phyloP scores from a whole-genome alignment of 108 stramenopile species.

The Nitzschia putrida region DNA sequence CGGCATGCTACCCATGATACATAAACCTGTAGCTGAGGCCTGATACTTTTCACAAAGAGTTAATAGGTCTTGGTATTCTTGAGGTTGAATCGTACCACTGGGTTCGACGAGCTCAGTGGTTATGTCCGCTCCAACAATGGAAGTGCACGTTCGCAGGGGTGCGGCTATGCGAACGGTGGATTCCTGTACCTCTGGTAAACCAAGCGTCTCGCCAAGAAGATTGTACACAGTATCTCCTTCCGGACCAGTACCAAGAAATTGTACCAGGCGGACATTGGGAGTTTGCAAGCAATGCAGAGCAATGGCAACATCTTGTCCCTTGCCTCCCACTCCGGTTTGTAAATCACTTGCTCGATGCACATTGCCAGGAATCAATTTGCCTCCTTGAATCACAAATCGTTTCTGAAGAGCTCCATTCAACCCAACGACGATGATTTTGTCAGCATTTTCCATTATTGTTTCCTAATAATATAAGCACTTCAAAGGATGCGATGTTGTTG shows the following conservation, averaged over 20 bases:
- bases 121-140: constrained; percentile 63
- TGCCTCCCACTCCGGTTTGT: constrained; percentile 80
- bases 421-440: constrained; percentile 59
- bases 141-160: constrained; percentile 75
- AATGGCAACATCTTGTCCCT: constrained; percentile 87
- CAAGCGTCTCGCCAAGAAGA: constrained; percentile 42
- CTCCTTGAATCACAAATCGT: constrained; percentile 63
- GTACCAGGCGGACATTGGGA: constrained; percentile 44
- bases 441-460: too few species aligned
- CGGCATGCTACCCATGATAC: constrained; percentile 88
- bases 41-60: constrained; percentile 25
- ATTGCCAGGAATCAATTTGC: constrained; percentile 60
- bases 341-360: constrained; percentile 66
- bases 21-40: constrained; percentile 45
- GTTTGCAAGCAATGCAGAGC: constrained; percentile 56
- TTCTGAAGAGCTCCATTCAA: constrained; percentile 85
- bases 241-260: constrained; percentile 74
- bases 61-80: constrained; percentile 54
- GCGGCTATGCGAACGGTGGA: constrained; percentile 56
- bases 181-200: constrained; percentile 28
- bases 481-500: too few species aligned
- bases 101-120: constrained; percentile 89
- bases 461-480: too few species aligned
- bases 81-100: constrained; percentile 50
- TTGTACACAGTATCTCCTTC: constrained; percentile 66